Evolutionary conservation across 768 basidiomycete species (phyloP).

Genomic region (Tylopilus subfusipes): DNA sequence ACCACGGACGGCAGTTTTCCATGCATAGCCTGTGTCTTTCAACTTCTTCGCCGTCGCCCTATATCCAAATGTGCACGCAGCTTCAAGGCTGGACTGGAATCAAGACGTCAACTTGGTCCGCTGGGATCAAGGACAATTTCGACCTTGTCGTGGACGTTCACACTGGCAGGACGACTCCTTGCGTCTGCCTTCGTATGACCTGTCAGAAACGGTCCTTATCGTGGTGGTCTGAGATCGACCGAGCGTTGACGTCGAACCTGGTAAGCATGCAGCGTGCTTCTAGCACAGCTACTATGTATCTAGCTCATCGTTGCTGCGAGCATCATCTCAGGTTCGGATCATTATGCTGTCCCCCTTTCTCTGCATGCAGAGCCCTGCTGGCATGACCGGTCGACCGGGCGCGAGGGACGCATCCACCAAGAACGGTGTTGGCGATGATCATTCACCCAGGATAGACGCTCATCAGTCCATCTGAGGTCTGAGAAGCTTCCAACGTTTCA

Average conservation of each 20-base stretch:
- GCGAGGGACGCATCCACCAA: background rate
- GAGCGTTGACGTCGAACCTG: background rate
- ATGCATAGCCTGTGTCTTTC: too few relatives aligned
- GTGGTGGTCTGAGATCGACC: background rate
- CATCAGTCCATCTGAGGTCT: background rate
- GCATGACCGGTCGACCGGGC: background rate
- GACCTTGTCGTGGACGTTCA: background rate
- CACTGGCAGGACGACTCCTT: too few relatives aligned
- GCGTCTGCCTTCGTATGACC: background rate
- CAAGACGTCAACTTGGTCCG: too few relatives aligned
- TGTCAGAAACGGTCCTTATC: background rate
- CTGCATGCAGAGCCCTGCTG: background rate
- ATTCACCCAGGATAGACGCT: slow-evolving; percentile 1
- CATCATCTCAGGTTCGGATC: background rate
- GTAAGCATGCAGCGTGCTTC: background rate
- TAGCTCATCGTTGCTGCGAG: background rate
- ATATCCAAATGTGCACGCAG: background rate
- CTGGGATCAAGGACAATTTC: background rate
- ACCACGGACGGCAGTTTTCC: too few relatives aligned
- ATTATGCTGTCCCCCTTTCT: background rate
- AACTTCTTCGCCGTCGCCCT: background rate
- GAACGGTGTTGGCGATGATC: background rate
- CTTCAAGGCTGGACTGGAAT: background rate
- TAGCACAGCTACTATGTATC: background rate
- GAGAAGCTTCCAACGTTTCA: slow-evolving; percentile 12